Evolutionary conservation across 495 filamentous ascomycete genomes (phyloP).

Genomic region (Recurvomyces mirabilis): DNA sequence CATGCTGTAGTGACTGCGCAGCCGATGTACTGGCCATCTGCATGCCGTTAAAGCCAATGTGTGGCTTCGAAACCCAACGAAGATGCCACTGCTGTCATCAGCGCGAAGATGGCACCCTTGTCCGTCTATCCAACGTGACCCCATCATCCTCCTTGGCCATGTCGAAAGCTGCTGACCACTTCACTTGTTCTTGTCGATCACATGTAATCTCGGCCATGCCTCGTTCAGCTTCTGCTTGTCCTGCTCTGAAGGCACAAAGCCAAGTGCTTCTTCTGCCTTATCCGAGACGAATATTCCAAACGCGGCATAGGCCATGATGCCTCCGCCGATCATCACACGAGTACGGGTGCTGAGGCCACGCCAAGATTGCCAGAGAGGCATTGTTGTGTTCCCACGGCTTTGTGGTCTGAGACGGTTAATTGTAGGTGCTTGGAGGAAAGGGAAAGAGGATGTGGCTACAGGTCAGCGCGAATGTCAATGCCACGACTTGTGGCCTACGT

Average conservation of each 20-base stretch:
- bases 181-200: constrained; percentile 31
- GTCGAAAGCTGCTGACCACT: background rate
- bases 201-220: constrained; percentile 39
- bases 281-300: constrained; percentile 49
- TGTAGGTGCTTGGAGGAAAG: background rate
- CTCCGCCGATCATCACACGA: constrained; percentile 51
- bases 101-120: too few relatives aligned
- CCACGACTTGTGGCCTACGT: background rate
- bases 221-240: constrained; percentile 47
- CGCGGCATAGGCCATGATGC: constrained; percentile 54
- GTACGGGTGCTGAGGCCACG: constrained; percentile 48
- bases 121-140: too few relatives aligned
- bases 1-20: too few relatives aligned
- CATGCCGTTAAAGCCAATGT: too few relatives aligned
- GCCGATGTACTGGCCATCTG: too few relatives aligned
- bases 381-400: background rate
- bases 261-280: constrained; percentile 49
- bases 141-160: too few relatives aligned
- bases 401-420: background rate
- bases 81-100: too few relatives aligned
- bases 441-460: background rate
- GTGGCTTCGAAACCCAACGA: too few relatives aligned
- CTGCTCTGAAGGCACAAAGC: constrained; percentile 49
- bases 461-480: background rate
- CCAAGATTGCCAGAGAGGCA: constrained; percentile 36